These are phyloP conservation scores for Phytophthora foliorum DNA, from an alignment of 352 stramenopile genomes.

Conservation along the genomic window DNA sequence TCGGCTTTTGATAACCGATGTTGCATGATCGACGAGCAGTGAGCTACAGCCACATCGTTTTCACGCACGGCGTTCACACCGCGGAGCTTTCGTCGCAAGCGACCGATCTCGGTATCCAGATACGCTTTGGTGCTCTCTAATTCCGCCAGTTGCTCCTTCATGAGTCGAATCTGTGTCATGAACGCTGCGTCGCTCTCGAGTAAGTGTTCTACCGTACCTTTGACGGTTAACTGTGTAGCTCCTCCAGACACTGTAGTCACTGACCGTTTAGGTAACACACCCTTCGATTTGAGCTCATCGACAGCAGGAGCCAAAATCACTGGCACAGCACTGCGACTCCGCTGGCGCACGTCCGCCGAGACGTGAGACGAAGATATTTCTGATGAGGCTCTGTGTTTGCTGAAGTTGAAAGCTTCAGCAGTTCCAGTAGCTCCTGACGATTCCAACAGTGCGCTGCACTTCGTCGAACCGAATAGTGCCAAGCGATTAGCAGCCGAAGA, in stretches of 20 bases:
- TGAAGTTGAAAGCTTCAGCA: background rate
- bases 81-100: slow-evolving; percentile 59
- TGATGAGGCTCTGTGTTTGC: slow-evolving; percentile 17
- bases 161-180: slow-evolving; percentile 61
- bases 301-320: background rate
- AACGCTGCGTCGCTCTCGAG: slow-evolving; percentile 75
- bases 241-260: background rate
- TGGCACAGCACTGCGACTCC: slow-evolving; percentile 23
- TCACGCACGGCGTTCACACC: slow-evolving; percentile 81
- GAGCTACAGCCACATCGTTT: slow-evolving; percentile 78
- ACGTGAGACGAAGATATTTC: background rate
- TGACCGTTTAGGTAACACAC: slow-evolving; percentile 21
- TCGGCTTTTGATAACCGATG: slow-evolving; percentile 76
- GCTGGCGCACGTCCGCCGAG: slow-evolving; percentile 3
- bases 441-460: slow-evolving; percentile 32
- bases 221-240: slow-evolving; percentile 20
- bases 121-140: slow-evolving; percentile 56
- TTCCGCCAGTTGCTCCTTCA: slow-evolving; percentile 66
- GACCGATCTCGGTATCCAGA: slow-evolving; percentile 60
- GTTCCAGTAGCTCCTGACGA: slow-evolving; percentile 1
- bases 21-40: slow-evolving; percentile 82
- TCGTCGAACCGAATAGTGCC: slow-evolving; percentile 35
- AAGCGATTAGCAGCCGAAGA: slow-evolving; percentile 32
- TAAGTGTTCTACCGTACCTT: slow-evolving; percentile 70
- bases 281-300: slow-evolving; percentile 12